These are phyloP conservation scores for Pisolithus marmoratus DNA, from an alignment of 768 basidiomycete species.

Conservation along the genomic window DNA sequence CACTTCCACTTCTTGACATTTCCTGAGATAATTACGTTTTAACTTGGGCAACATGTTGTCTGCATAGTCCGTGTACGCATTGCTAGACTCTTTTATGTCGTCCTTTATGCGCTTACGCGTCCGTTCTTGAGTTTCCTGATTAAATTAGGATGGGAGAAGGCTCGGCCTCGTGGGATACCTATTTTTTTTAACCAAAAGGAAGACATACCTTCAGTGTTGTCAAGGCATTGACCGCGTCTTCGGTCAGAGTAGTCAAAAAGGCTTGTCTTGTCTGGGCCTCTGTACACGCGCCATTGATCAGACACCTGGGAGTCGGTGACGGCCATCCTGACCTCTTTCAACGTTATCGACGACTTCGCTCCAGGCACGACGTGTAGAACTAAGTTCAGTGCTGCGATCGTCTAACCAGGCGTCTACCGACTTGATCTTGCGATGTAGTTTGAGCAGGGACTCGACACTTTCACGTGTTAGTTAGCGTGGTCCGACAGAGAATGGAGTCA, in stretches of 20 bases:
- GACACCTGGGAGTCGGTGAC: not conserved
- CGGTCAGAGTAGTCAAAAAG: conserved; percentile 62
- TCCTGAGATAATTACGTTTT: conserved; percentile 74
- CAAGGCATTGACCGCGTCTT: conserved; percentile 71
- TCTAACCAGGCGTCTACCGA: conserved; percentile 67
- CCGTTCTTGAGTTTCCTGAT: conserved; percentile 82
- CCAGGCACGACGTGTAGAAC: conserved; percentile 71
- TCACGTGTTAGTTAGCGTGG: conserved; percentile 3
- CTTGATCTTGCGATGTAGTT: conserved; percentile 66
- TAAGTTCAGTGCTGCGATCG: conserved; percentile 55
- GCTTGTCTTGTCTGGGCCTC: conserved; percentile 82
- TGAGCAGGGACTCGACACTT: conserved; percentile 71
- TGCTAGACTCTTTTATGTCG: conserved; percentile 75
- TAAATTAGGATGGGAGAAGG: not conserved
- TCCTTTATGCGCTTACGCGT: conserved; percentile 91
- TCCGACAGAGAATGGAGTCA: conserved; percentile 1
- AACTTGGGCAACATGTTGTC: conserved; percentile 76
- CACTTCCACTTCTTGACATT: conserved; percentile 86
- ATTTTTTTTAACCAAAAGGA: not conserved
- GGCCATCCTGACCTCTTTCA: conserved; percentile 56
- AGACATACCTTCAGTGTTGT: conserved; percentile 54
- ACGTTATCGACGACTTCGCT: conserved; percentile 79
- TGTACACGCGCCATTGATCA: conserved; percentile 25
- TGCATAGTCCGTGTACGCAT: conserved; percentile 75
- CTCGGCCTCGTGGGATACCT: not conserved